Conservation (phyloP, 2,329 filamentous ascomycete genomes). For the Neofusicoccum sp. region DNA sequence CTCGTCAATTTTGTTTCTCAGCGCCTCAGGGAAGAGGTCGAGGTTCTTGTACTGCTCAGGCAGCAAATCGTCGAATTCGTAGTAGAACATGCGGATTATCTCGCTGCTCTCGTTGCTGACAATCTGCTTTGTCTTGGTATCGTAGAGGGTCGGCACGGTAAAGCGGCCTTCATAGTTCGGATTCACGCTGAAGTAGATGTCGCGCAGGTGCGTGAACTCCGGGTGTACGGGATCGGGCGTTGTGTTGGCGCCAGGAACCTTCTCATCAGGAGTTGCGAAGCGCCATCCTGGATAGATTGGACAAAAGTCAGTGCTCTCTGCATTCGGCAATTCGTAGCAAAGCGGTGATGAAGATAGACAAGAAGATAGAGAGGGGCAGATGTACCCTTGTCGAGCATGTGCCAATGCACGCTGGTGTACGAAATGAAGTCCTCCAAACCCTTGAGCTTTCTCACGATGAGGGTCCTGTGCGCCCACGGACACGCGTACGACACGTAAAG, state of each 20-base stretch:
- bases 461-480: conserved; percentile 85
- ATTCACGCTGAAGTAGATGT: conserved; percentile 77
- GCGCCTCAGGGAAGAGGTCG: conserved; percentile 45
- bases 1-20: conserved; percentile 47
- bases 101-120: conserved; percentile 92
- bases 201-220: conserved; percentile 69
- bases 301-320: too few species aligned
- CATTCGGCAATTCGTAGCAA: not conserved
- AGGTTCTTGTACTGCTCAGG: conserved; percentile 43
- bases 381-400: conserved; percentile 67
- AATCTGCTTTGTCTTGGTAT: conserved; percentile 71
- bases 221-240: conserved; percentile 63
- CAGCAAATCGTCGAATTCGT: conserved; percentile 67
- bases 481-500: conserved; percentile 93
- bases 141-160: conserved; percentile 84
- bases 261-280: conserved; percentile 67
- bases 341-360: not conserved
- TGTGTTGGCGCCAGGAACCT: conserved; percentile 55
- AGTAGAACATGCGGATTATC: conserved; percentile 87
- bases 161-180: conserved; percentile 73
- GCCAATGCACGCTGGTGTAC: conserved; percentile 86
- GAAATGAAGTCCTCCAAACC: conserved; percentile 82
- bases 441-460: conserved; percentile 88
- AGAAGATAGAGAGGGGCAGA: conserved; percentile 18
- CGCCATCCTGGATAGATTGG: conserved; percentile 70